Conservation (phyloP, 805 yeast genomes). For the Candida wancherniae region DNA sequence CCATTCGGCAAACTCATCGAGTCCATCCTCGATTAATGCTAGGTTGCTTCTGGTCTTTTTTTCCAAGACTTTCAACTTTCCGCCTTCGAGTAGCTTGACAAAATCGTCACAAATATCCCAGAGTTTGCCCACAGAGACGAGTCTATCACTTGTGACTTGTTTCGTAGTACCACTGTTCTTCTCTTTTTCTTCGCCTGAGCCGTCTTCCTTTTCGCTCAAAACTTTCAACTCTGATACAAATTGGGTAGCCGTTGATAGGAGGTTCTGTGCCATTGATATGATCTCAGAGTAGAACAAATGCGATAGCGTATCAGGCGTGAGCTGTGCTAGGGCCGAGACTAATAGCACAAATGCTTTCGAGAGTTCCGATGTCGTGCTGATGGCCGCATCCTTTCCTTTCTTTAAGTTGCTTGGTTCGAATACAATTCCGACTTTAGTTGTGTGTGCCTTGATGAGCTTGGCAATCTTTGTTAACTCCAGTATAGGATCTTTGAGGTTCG, state of each 20-base stretch:
- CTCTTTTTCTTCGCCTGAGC: conserved; percentile 10
- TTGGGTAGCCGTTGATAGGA: conserved; percentile 16
- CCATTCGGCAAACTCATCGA: conserved; percentile 70
- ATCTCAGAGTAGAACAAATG: conserved; percentile 38
- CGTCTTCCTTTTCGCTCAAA: conserved; percentile 10
- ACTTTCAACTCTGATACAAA: conserved; percentile 27
- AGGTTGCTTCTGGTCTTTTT: conserved; percentile 41
- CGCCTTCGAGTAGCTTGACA: conserved; percentile 37
- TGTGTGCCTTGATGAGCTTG: conserved; percentile 63
- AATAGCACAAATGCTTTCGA: conserved; percentile 42
- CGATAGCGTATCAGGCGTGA: conserved; percentile 24
- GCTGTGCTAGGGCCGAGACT: conserved; percentile 38
- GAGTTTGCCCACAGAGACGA: conserved; percentile 59
- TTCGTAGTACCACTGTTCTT: conserved; percentile 18
- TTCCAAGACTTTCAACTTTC: conserved; percentile 51
- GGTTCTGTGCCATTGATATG: conserved; percentile 17
- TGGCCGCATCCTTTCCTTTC: conserved; percentile 43
- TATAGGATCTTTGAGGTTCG: conserved; percentile 40
- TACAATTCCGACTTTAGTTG: conserved; percentile 70
- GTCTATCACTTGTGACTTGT: conserved; percentile 28
- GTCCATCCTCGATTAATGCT: conserved; percentile 52
- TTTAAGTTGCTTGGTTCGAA: conserved; percentile 53
- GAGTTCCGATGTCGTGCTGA: conserved; percentile 43
- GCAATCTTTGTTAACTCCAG: conserved; percentile 57
- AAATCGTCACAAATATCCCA: conserved; percentile 65